A percentile compares a stretch with the other conserved stretches of the same genome.
phyloP scores from a whole-genome alignment of 768 basidiomycete genomes.

The Boletus coccyginus region DNA sequence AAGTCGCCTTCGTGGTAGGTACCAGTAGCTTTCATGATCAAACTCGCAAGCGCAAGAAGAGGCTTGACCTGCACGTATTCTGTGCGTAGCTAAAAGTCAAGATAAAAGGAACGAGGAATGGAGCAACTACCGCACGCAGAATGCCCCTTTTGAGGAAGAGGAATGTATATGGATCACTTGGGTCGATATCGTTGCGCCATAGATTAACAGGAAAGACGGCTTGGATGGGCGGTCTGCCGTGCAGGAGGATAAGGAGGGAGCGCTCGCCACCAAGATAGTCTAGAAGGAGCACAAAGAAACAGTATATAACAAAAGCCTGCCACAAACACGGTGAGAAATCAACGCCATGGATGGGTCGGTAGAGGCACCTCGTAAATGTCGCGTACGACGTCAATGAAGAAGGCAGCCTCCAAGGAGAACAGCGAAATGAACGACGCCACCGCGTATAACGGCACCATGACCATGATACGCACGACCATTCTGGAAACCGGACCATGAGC shows the following conservation, averaged over 20 bases:
- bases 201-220: constrained; percentile 84
- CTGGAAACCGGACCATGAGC: constrained; percentile 36
- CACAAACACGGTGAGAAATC: background rate
- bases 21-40: constrained; percentile 82
- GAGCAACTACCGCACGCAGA: constrained; percentile 55
- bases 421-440: constrained; percentile 89
- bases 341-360: background rate
- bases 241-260: constrained; percentile 85
- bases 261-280: constrained; percentile 92
- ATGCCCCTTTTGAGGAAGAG: constrained; percentile 94
- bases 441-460: constrained; percentile 95
- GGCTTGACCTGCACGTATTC: constrained; percentile 99
- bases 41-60: constrained; percentile 74
- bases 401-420: constrained; percentile 91
- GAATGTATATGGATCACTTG: constrained; percentile 93
- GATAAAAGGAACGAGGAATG: background rate
- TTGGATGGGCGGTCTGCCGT: constrained; percentile 85
- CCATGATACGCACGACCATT: constrained; percentile 92
- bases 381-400: constrained; percentile 91
- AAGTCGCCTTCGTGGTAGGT: constrained; percentile 91
- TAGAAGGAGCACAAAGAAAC: constrained; percentile 81
- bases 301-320: constrained; percentile 92
- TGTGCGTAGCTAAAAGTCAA: constrained; percentile 31
- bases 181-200: constrained; percentile 85
- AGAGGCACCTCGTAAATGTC: constrained; percentile 90